Conservation (phyloP, 2,329 filamentous ascomycete species). For the Plenodomus biglobosus region DNA sequence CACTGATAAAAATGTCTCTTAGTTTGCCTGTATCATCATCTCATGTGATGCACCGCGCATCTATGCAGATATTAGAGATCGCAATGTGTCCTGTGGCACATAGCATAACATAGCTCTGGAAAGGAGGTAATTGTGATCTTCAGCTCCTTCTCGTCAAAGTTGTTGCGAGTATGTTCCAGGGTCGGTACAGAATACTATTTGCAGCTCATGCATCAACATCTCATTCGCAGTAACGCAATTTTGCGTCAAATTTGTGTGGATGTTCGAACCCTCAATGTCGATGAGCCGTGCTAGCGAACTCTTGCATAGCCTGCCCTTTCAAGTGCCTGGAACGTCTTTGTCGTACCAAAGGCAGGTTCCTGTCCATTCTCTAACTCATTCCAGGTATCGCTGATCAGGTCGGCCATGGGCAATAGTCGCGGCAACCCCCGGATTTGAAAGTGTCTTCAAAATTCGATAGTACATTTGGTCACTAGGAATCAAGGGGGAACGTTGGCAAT, state of each 20-base stretch:
- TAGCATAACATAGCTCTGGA: background rate
- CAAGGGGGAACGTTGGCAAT: background rate
- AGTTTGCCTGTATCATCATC: background rate
- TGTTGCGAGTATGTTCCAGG: background rate
- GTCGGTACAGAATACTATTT: background rate
- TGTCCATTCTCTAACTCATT: background rate
- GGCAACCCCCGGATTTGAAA: background rate
- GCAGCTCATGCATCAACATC: background rate
- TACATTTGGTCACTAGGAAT: background rate
- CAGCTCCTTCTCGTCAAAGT: background rate
- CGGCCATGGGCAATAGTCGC: background rate
- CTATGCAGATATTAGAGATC: conserved; percentile 4
- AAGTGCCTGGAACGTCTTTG: background rate
- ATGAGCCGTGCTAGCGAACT: background rate
- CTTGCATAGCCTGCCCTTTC: background rate
- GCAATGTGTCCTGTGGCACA: background rate
- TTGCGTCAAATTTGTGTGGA: background rate
- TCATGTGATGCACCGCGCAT: conserved; percentile 6
- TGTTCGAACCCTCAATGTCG: background rate
- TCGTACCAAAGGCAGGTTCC: background rate
- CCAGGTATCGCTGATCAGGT: background rate
- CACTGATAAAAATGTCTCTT: background rate
- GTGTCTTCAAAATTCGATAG: background rate
- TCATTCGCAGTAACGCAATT: too few species aligned
- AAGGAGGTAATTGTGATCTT: background rate